A percentile compares a stretch with the other conserved stretches of the same genome.
Evolutionary conservation across 2,329 filamentous ascomycete genomes (phyloP).

Genomic region (Bimuria novae-zelandiae): DNA sequence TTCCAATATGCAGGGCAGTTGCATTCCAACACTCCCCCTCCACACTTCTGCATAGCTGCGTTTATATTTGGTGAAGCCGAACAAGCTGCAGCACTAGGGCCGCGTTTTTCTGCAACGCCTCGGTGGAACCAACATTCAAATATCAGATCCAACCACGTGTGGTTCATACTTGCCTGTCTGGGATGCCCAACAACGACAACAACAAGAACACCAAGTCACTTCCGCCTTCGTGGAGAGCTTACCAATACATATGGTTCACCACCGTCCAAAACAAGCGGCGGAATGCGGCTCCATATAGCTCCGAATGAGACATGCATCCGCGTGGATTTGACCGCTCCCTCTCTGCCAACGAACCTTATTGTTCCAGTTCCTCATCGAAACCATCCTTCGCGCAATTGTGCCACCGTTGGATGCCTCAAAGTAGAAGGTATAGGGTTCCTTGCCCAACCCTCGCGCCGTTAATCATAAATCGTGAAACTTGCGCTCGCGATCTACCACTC

Average conservation of each 20-base stretch:
- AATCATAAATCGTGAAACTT: conserved; percentile 5
- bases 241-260: not conserved
- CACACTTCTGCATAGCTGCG: not conserved
- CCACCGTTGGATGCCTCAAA: conserved; percentile 6
- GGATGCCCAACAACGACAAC: not conserved
- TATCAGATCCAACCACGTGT: conserved; percentile 1
- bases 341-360: too few relatives aligned
- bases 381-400: too few relatives aligned
- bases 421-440: not conserved
- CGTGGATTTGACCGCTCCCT: not conserved
- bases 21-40: conserved; percentile 3
- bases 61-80: conserved; percentile 3
- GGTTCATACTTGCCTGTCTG: not conserved
- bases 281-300: not conserved
- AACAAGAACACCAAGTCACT: not conserved
- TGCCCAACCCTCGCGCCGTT: not conserved
- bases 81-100: not conserved
- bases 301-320: not conserved
- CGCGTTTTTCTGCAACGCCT: not conserved
- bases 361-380: too few relatives aligned
- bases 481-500: conserved; percentile 2
- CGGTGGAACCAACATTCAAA: conserved; percentile 5
- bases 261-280: not conserved
- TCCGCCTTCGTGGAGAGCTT: not conserved
- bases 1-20: conserved; percentile 6